phyloP scores from a whole-genome alignment of 164 flowering plant species.

The Hamamelis virginiana region DNA sequence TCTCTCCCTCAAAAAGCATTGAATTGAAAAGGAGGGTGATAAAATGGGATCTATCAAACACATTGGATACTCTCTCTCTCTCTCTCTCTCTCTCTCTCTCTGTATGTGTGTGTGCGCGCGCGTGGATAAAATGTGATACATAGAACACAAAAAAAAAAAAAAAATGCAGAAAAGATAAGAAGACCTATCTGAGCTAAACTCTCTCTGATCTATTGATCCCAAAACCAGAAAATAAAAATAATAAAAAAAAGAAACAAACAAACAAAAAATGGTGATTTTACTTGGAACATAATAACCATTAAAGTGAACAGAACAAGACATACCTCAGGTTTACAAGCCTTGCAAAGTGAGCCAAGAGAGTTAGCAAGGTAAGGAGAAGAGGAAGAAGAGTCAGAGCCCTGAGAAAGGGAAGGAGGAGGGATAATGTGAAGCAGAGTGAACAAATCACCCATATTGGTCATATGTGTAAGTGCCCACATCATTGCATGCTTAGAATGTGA shows the following conservation, averaged over 20 bases:
- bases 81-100: too few species aligned
- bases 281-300: too few species aligned
- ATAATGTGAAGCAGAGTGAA: slow-evolving; percentile 77
- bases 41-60: background rate
- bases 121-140: too few species aligned
- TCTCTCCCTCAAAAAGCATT: background rate
- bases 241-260: background rate
- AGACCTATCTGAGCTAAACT: background rate
- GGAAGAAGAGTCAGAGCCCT: slow-evolving; percentile 17
- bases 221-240: background rate
- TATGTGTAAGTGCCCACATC: slow-evolving; percentile 96
- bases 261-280: background rate
- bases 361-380: slow-evolving; percentile 51
- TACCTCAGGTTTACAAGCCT: slow-evolving; percentile 86
- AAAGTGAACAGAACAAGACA: background rate
- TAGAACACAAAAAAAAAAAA: background rate
- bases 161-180: background rate
- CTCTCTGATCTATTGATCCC: too few species aligned
- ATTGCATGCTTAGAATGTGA: slow-evolving; percentile 74
- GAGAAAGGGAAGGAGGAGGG: slow-evolving; percentile 34
- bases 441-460: slow-evolving; percentile 74
- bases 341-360: slow-evolving; percentile 83
- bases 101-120: too few species aligned
- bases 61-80: too few species aligned
- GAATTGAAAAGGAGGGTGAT: background rate